Evolutionary conservation across 2,329 filamentous ascomycete genomes (phyloP), one percentile per base, ranked within the genome.

Genomic region (Botryotinia calthae): DNA sequence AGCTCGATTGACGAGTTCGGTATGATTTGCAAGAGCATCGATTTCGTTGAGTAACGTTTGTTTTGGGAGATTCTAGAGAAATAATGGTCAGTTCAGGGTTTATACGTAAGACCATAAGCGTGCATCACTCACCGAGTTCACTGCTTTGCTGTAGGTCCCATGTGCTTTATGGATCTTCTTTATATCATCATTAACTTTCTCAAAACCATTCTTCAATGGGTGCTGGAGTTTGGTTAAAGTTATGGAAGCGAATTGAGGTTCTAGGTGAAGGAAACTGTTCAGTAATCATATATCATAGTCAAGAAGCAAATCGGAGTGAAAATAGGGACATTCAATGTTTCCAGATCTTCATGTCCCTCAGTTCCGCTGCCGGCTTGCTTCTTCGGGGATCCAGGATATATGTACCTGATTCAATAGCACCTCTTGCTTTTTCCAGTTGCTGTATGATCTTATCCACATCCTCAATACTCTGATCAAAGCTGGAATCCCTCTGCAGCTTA

Each of bases 401-500:
- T 84, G 74, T 82, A 94, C 94, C 90, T 77, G 87, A 84, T 75
- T 90, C 90, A 74, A 98, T 91, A 76, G 89, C 86, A 75, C 93
- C 89, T 72, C 94, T 88, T 56, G 95, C 93, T 65, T 86, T 86
- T 75, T 89, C 87, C 42, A 99, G 88, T 73, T 93, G 83, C 75
- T 94, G 88, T 77, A 99, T 94, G 56, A 95, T 91, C 74, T 89
- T 88, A 81, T 98, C 94, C 28, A 97, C 92, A 86, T 97, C 91
- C 48, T 89, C 84, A 73, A 97, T 80, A 66, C 79, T 81, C 72
- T 80, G 76, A 18, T 74, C 74, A 58, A 81, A 77, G 70, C 77
- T 81, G 61, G 78, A 76, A 76, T 80, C 79, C 58, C 75, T 77
- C 64, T 75, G 77, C 62, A 82, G 73, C 75, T 79, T 79, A 16